These are phyloP conservation scores for Picochlorum sp. DNA, from an alignment of 139 green algal genomes.

Conservation along the genomic window DNA sequence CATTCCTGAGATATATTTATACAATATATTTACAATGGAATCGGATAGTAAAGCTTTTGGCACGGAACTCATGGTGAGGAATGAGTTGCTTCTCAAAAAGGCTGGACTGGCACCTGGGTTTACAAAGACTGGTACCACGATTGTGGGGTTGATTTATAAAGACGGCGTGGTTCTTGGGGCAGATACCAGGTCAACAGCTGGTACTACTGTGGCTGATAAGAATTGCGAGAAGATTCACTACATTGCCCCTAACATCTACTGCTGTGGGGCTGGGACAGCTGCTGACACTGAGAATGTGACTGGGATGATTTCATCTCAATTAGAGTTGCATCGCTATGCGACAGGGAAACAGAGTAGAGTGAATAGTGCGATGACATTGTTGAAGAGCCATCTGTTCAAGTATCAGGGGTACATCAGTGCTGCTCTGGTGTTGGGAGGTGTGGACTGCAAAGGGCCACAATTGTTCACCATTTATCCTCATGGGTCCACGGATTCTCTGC, in stretches of 20 bases:
- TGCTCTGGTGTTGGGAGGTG: conserved; percentile 90
- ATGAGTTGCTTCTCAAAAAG: conserved; percentile 64
- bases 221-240: conserved; percentile 99
- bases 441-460: conserved; percentile 90
- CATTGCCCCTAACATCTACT: conserved; percentile 98
- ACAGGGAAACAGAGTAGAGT: conserved; percentile 76
- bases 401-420: conserved; percentile 95
- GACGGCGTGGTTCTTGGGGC: conserved; percentile 96
- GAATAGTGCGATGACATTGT: conserved; percentile 87
- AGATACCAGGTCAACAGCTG: conserved; percentile 93
- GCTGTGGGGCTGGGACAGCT: conserved; percentile 93
- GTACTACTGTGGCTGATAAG: conserved; percentile 95
- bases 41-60: conserved; percentile 56
- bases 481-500: conserved; percentile 92
- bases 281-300: conserved; percentile 96
- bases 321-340: conserved; percentile 86
- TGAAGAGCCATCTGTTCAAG: conserved; percentile 96
- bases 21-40: too few relatives aligned
- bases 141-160: conserved; percentile 93
- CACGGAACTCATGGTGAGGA: conserved; percentile 86
- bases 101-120: conserved; percentile 60
- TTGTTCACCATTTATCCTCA: conserved; percentile 97
- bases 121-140: conserved; percentile 96
- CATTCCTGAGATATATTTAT: too few relatives aligned
- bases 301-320: conserved; percentile 83